Percentiles rank a stretch among this genome's conserved stretches.
Evolutionary conservation across 2,329 filamentous ascomycete genomes (phyloP).

Genomic region (Fusarium sp.): DNA sequence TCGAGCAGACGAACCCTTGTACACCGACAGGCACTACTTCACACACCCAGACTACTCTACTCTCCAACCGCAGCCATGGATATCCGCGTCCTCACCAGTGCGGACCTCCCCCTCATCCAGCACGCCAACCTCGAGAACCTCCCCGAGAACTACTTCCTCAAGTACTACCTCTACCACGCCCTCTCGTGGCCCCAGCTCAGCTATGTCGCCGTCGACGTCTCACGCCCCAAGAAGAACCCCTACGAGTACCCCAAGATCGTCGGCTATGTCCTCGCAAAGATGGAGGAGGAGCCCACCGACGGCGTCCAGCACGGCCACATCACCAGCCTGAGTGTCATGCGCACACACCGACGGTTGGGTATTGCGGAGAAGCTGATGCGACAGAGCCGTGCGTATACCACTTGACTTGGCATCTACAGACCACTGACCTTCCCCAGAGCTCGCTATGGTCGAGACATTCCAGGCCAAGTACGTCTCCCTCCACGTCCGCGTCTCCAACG

Average conservation of each 20-base stretch:
- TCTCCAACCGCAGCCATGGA: conserved; percentile 72
- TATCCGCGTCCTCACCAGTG: conserved; percentile 86
- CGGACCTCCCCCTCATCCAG: conserved; percentile 92
- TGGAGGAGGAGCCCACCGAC: conserved; percentile 97
- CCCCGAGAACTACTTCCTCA: conserved; percentile 99
- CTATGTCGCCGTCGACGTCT: conserved; percentile 95
- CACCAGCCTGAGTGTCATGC: conserved; percentile 94
- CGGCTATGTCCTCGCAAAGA: conserved; percentile 99
- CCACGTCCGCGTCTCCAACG: conserved; percentile 95
- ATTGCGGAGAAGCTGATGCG: conserved; percentile 98
- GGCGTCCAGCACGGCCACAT: conserved; percentile 96
- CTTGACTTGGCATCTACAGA: rapidly evolving
- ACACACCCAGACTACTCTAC: not conserved
- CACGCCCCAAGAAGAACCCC: conserved; percentile 78
- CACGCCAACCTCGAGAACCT: conserved; percentile 99
- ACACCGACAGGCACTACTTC: not conserved
- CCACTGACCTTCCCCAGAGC: conserved; percentile 64
- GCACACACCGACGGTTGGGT: conserved; percentile 89
- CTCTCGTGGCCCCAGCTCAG: conserved; percentile 97
- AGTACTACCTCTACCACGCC: conserved; percentile 99
- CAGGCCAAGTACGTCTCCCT: conserved; percentile 92
- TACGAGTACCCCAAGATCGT: conserved; percentile 97
- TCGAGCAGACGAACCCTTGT: not conserved
- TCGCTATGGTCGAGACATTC: conserved; percentile 97
- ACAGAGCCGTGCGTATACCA: conserved; percentile 80